Conservation (phyloP, 108 stramenopile species). For the Nannochloropsis granulata region DNA sequence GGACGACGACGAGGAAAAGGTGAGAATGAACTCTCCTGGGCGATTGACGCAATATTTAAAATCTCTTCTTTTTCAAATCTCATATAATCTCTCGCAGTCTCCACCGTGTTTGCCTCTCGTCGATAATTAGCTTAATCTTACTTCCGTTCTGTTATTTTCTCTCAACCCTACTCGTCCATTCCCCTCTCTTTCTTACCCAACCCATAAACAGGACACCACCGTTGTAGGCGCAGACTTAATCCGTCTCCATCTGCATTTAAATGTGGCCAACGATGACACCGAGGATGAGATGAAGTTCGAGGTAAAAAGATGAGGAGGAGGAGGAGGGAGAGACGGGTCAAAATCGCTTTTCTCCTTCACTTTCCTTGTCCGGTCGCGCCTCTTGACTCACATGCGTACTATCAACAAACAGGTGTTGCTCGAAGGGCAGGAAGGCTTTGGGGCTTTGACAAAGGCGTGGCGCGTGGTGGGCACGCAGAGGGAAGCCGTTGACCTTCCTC, state of each 20-base stretch:
- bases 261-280: not conserved
- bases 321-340: not conserved
- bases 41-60: no score
- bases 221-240: not conserved
- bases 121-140: not conserved
- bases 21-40: not conserved
- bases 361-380: no score
- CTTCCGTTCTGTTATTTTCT: not conserved
- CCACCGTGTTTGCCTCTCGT: not conserved
- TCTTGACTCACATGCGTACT: not conserved
- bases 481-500: not conserved
- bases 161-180: no score
- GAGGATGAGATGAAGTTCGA: not conserved
- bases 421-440: not conserved
- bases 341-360: not conserved
- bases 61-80: not conserved
- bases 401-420: not conserved
- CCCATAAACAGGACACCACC: not conserved
- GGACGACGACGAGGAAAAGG: not conserved
- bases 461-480: not conserved
- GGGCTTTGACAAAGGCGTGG: not conserved
- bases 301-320: not conserved
- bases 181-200: not conserved
- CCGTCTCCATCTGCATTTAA: not conserved
- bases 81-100: not conserved